Evolutionary conservation across 257 asterid genomes (phyloP), one percentile per base, ranked within the genome.

Genomic region (Perilla frutescens): DNA sequence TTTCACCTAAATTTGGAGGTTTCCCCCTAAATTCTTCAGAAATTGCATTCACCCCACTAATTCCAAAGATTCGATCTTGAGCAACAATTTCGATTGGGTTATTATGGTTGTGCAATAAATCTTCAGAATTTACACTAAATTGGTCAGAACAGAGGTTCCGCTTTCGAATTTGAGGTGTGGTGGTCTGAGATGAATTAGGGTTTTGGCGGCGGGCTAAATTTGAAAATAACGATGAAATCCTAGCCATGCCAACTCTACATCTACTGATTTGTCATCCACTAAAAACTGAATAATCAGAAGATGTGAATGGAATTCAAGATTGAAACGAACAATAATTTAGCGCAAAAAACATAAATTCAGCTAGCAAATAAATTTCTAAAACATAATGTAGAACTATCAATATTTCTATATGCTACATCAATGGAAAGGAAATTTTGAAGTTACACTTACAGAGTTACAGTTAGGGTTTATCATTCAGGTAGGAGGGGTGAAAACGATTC

Each of bases 131-230:
- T 37, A 63, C 68, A 55, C 63, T 79, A 62, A 10, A 62, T 61
- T 78, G 77, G 58, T 66, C 70, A 70, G 36, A 56, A 74, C 84
- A 71, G 44, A 84, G 73, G 61, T 67, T 78, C 64, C 91, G 87
- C 45, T 44, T 77, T 68, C 76, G 79, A 74, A 81, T 62, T 67
- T 74, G 84, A 40, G 58, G 40, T 34, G 71, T 59, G 47, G 72
- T 39, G 66, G 37, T 71, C 12, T 66, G 78, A 31, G 73, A 66
- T 44, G 74, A 62, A 36, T 68, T 84, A 80, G 82, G 81, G 77
- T 66, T 82, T 61, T 73, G 89, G 78, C 83, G 86, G 51, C 75
- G 76, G 81, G 72, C 82, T 37, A 81, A 68, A 68, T 82, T 78
- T 14, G 81, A 62, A 65, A 82, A 47, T 51, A 78, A 61, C 31